Evolutionary conservation across 805 yeast genomes (phyloP), one percentile per base, ranked within the genome.

Genomic region (Saccharomycopsis fibuligera): DNA sequence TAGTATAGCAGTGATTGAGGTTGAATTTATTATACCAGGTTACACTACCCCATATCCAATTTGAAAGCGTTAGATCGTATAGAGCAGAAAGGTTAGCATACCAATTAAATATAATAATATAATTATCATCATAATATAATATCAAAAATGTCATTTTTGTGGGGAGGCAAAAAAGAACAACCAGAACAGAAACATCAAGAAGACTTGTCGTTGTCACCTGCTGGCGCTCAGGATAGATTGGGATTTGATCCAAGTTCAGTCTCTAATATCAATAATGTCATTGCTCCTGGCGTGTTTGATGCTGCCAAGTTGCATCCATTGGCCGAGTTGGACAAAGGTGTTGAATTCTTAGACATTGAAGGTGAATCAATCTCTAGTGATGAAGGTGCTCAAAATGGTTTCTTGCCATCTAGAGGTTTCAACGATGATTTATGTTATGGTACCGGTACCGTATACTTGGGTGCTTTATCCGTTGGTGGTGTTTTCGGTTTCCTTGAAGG

Each of bases 371-470:
- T 89, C 54, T 76, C 80, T 41, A 67, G 76, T n/a, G 66, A 86
- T 59, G 95, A 88, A 60, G 96, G 96, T 35, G 79, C 95, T 1
- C 88, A 86, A 62, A 53, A 51, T 21, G 95, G 96, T 50, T 64
- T 91, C 51, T 76, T 93, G 55, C 96, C 99, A 24, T 85, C 95
- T n/a, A 82, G 97, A 70, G 96, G 95, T 58, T 93, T 96, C 95
- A 78, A 89, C 14, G 99, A 93, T 66, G 98, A 93, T 69, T 75
- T 93, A 56, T 89, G 97, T 76, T 93, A 93, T 67, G 99, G 99
- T 58, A 85, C 98, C 9, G 99, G 99, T 67, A 81, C 96, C 5
- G 88, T 89, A 45, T 93, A 93, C 64, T 74, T 93, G 57, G 58
- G 85, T 29, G 95, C 96, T 38, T 74, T 93, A 56, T 95, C 95